Evolutionary conservation across 495 filamentous ascomycete genomes (phyloP), one percentile per base, ranked within the genome.

Genomic region (Aspergillus bertholletiae): DNA sequence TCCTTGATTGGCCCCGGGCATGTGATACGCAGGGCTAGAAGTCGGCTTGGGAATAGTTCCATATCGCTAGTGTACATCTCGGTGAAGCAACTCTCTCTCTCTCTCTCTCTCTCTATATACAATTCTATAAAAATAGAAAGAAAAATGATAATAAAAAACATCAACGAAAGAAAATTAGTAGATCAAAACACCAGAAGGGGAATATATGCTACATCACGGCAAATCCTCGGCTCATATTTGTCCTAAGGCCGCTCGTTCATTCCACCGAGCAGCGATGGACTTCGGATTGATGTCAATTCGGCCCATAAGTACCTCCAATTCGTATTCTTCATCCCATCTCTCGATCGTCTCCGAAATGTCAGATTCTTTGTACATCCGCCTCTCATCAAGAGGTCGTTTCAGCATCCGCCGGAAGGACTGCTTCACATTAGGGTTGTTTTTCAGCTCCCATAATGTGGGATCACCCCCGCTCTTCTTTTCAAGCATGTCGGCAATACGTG

Each of bases 241-340:
- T 46, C 43, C 26, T 21, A 57, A 17, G 27, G 43, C 37, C 17
- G 41, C 24, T 26, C 13, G 9, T 37, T 70, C 62, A 22, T 51
- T 53, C 60, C 63, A 65, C 27, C 41, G 30, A 13, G 46, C 30
- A 13, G 45, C 43, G n/a, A 58, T 53, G 3, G 56, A 45, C 0
- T 54, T 46, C 23, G 49, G 34, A 18, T 56, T 20, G 9, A 34
- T 51, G 22, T 64, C 49, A 35, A 64, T 58, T 6, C 39, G 51
- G 4, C 59, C 61, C 13, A 62, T 45, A 17, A 61, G 44, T 5
- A 48, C 50, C 23, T 68, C 63, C 43, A 71, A 53, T 48, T 69
- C 68, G 49, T 61, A 65, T 39, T 64, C 63, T 55, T 69, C 68
- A 26, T 71, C 66, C 68, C 68, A 71, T n/a, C 23, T 1, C 39